Conservation (phyloP, 2,329 filamentous ascomycete species). For the Lasiodiplodia sp. region DNA sequence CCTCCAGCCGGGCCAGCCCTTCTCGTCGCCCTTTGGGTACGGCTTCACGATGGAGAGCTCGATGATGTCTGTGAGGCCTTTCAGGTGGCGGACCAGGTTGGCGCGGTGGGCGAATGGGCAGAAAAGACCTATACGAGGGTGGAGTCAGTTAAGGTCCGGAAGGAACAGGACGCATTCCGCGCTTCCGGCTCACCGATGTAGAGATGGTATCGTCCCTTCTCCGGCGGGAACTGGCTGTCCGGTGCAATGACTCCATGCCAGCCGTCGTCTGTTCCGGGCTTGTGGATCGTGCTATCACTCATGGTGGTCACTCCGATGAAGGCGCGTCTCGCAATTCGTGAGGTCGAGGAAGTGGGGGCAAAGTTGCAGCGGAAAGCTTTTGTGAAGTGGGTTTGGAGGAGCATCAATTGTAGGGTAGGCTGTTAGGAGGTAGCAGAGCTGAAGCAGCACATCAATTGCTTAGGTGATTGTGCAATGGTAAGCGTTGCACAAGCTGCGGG, state of each 20-base stretch:
- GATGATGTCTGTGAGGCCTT: conserved; percentile 63
- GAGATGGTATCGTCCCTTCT: conserved; percentile 62
- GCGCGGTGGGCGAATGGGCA: conserved; percentile 70
- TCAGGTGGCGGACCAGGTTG: conserved; percentile 65
- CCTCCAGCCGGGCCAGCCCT: conserved; percentile 69
- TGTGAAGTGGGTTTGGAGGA: neutral
- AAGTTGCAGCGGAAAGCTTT: neutral
- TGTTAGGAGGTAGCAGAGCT: neutral
- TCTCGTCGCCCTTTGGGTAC: conserved; percentile 70
- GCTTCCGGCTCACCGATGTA: conserved; percentile 55
- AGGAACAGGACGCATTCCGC: neutral
- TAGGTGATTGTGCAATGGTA: conserved; percentile 12
- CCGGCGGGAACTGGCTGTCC: conserved; percentile 57
- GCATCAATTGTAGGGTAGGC: neutral
- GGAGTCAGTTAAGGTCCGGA: neutral
- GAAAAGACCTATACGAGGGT: conserved; percentile 61
- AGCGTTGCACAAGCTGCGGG: conserved; percentile 5
- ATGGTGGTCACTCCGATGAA: conserved; percentile 16
- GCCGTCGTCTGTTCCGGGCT: conserved; percentile 51
- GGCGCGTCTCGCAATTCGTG: neutral
- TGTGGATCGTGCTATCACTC: conserved; percentile 38
- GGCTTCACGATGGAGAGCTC: conserved; percentile 66
- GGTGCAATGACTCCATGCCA: conserved; percentile 61
- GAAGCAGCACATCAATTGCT: conserved; percentile 1
- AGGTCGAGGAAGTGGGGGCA: neutral